Base-by-base conservation (phyloP, 176 grass and related monocot species). In the Thalia dealbata region DNA sequence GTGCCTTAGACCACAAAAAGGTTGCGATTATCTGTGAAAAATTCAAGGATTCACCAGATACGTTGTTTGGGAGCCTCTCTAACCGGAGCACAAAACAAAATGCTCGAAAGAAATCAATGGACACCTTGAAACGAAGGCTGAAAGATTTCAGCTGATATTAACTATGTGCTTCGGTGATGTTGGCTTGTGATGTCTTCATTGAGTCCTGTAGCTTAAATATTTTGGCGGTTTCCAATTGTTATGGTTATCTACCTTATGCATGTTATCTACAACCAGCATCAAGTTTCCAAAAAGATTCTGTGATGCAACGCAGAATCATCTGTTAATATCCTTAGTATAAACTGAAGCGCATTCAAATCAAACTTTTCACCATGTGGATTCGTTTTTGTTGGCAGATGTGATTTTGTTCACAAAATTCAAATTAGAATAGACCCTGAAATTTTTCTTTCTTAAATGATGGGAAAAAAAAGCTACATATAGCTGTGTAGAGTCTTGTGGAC, bases 31-130 rank as follows among this genome's bases (percentile, higher is more conserved):
- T 93, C 28, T 92, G 87, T 46, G 90, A 97, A 8, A 97, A 92
- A 81, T 93, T 84, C 79, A 97, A 92, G 82, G 92, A 96, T 77
- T 85, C 86, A 16, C 86, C 88, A 10, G 92, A 91, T 73, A 82
- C 82, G 11, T 69, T 96, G 64, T 96, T 96, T 67, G 88, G 92
- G 55, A 89, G 92, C 63, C 88, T 96, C 52, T 91, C 88, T n/a
- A 81, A 62, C 67, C 80, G 86, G 62, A 91, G 70, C 65, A 76
- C 84, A 41, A 84, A 79, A 72, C 88, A 87, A 79, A 90, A 68
- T 56, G 86, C 84, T 56, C 68, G 92, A 58, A 96, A 96, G 75
- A 96, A 96, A 64, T 96, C 92, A 3, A 83, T 96, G 86, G 92
- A 96, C 80, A 84, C 89, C 58, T 51, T 96, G 78, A 96, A 96